Base-by-base conservation (phyloP, 2,329 filamentous ascomycete species). In the Colletotrichum zoysiae region DNA sequence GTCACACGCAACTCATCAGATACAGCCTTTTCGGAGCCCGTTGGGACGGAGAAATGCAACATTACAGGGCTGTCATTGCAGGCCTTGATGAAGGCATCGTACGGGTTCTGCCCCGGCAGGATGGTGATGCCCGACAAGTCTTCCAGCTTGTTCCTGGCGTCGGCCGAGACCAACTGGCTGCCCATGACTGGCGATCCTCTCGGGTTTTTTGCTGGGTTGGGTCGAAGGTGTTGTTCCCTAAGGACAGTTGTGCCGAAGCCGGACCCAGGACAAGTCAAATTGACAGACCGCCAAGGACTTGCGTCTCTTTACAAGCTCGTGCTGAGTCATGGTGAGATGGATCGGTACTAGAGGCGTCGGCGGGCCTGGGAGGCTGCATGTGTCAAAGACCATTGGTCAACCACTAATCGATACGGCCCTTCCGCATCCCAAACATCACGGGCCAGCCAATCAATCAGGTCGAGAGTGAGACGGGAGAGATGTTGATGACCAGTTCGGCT, bases 1-100 rank as follows among this genome's bases (percentile, higher is more conserved):
- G 2, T 20, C 40, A 8, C 9, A 35, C 5, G 1, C n/a, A 23
- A 23, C n/a, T 16, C 26, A 50, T 74, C 67, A 71, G 60, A 30
- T 20, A 40, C 16, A 16, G 20, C 2, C 2, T 35, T 30, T 30
- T 18, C 3, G 9, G 26, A 40, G 11, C 35, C 35, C 9, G 26
- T 30, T 23, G 18, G 14, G 20, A 26, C 30, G 30, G 33, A 40
- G 7, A 48, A n/a, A 38, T 63, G 16, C 40, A 26, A 74, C 81
- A 87, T 78, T 85, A 95, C 93, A 65, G 90, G 84, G 75, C 93
- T 85, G 79, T 92, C 84, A 59, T 90, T 82, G 78, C 91, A 94
- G 12, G 88, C 87, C 53, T 87, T 81, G 70, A 97, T 92, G 71
- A 97, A 83, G 23, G 91, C 89, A 75, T 93, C 87, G 79, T 95